Evolutionary conservation across 768 basidiomycete species (phyloP).

Genomic region (Naganishia vishniacii): DNA sequence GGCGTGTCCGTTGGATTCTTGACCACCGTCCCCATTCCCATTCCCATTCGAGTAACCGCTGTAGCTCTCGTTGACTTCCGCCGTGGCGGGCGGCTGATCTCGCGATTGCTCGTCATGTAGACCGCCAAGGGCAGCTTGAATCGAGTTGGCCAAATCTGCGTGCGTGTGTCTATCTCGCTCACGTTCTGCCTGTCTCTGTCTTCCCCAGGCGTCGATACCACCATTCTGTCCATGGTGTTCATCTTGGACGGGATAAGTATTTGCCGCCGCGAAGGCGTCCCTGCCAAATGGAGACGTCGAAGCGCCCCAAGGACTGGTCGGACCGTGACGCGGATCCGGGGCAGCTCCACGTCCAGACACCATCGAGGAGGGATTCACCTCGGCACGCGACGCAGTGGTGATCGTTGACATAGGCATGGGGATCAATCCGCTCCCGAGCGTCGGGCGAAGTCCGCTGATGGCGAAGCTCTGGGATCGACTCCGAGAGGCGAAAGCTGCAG

Average conservation of each 20-base stretch:
- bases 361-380: background rate
- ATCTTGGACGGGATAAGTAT: background rate
- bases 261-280: background rate
- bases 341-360: background rate
- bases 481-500: constrained; percentile 36
- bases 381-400: background rate
- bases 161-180: constrained; percentile 14
- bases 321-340: background rate
- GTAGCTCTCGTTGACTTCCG: background rate
- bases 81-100: background rate
- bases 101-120: background rate
- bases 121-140: constrained; percentile 17
- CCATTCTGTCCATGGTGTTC: background rate
- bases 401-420: constrained; percentile 33
- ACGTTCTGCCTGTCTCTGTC: constrained; percentile 6
- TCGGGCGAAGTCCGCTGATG: constrained; percentile 35
- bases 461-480: constrained; percentile 43
- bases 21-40: background rate
- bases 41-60: background rate
- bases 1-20: background rate
- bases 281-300: constrained; percentile 5
- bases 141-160: constrained; percentile 20
- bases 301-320: constrained; percentile 2
- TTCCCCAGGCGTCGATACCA: background rate
- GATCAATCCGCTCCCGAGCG: constrained; percentile 31